Base-by-base conservation (phyloP, 768 basidiomycete species). In the Steccherinum ochraceum region DNA sequence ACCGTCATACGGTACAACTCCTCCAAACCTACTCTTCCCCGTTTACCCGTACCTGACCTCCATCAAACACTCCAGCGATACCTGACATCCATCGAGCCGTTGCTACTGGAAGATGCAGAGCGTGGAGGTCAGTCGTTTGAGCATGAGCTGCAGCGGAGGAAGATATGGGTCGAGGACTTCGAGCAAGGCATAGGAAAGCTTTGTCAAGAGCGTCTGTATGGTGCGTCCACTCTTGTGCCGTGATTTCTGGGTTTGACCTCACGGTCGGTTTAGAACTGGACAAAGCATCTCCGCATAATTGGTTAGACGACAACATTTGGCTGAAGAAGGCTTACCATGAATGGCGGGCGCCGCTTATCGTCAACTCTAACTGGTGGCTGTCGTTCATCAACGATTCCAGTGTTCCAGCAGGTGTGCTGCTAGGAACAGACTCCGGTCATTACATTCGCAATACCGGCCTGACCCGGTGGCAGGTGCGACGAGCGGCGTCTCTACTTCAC, bases 311-410 rank as follows among this genome's bases (percentile, higher is more conserved):
- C 64, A 92, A 89, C 50, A 84, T 95, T 57, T 97, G 94, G 95
- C 69, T 81, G 52, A 81, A 86, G 58, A 86, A 86, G 58, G 83
- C 90, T 1, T 98, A 98, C 65, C 82, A 88, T 45, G 86, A 89
- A 67, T 91, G 85, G 83, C 79, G 94, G 25, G 79, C 80, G 0
- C 93, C 94, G 0, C 71, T 98, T 11, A 73, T 89, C 50, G 69
- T 98, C 57, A 86, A 97, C 65, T 94, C 93, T 2, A 97, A 96
- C 62, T 97, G 93, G 93, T 97, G 94, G 94, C 72, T 96, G 20
- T 74, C 90, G 2, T 88, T 93, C 63, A 71, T 76, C 40, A 83
- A 94, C 54, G 93, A 96, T 66, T 61, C 75, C 2, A 70, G 61
- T 18, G 75, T 89, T 40, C 92, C 85, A 5, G 66, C 62, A 5